Base-by-base conservation (phyloP, 2,329 filamentous ascomycete genomes). In the Claviceps fusiformis region DNA sequence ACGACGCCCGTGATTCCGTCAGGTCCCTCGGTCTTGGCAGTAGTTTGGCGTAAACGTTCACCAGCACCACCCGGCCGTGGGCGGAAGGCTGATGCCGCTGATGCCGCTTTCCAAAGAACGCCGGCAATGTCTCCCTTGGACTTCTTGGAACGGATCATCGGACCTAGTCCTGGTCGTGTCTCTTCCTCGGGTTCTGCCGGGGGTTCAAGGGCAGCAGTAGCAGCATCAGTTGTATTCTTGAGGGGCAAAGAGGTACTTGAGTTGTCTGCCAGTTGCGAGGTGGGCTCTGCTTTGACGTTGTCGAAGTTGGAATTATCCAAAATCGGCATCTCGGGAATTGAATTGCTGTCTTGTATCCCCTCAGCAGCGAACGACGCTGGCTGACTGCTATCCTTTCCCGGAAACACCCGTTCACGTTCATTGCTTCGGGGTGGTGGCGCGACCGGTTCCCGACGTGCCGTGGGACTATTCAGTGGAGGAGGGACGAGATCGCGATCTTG, bases 1-100 rank as follows among this genome's bases (percentile, higher is more conserved):
- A 96, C 86, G 43, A 96, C 91, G 44, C 85, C 81, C 13, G 86
- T 95, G 60, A 96, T 95, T 2, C 91, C 92, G 71, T 96, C 91
- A 7, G 89, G 87, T 5, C 86, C 89, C 29, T 86, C 80, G 3
- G 70, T 68, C 55, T 79, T 81, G 59, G 73, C 75, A 55, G 82
- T 78, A 41, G 78, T 75, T 53, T 84, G 80, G 55, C 86, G 76
- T 54, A 95, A 73, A 53, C 87, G 85, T 58, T 95, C 89, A 53
- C 83, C 90, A 27, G 89, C 91, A 59, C 91, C 92, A 56, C 92
- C 92, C 39, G 85, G 84, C 56, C 92, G 82, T 24, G 92, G 92
- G 64, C 92, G 95, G 72, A 97, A 97, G 9, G 71, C 71, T 13
- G 64, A 65, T 1, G 78, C 78, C 43, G 68, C 76, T 50, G 68